Base-by-base conservation (phyloP, 768 basidiomycete genomes). In the Daedalea quercina region DNA sequence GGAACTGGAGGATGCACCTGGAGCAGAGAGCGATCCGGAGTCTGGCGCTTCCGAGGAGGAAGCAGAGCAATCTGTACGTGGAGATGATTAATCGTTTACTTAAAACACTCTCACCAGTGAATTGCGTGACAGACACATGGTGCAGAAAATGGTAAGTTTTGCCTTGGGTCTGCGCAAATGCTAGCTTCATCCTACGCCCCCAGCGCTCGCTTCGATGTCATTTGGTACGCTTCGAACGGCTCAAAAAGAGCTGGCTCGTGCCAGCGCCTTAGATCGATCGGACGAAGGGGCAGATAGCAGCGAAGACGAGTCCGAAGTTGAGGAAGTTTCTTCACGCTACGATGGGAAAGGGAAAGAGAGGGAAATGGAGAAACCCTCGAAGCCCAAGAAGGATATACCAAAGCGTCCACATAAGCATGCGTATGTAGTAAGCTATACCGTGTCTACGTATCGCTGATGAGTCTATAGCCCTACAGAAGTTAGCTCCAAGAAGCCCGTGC, bases 361-460 rank as follows among this genome's bases (percentile, higher is more conserved):
- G 55, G 71, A 47, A 48, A 25, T 68, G 33, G 76, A 75, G 60
- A 71, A 72, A 73, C 70, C 66, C 58, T 59, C 69, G 48, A 73
- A 71, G 55, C 65, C 68, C 43, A 74, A 74, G 52, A 74, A 67
- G 34, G 72, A 76, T 53, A 72, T 81, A 2, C 64, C 74, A 12
- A 87, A 86, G 68, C 77, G 93, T 41, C 65, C 76, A 4, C 80
- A 78, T 64, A 96, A 97, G 63, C 86, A 95, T 69, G 91, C 94
- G 94, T 94, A 69, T 56, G 91, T 77, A 23, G 13, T 24, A 42
- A n/a, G 26, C 33, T 31, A 26, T 47, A 51, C 6, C 3, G 13
- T 9, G 8, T 23, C 48, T 35, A 23, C 9, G 15, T 28, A 19
- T 11, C 25, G 24, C 24, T 45, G 47, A 58, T 13, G 37, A 54